These are phyloP conservation scores for Terana coerulea DNA, from an alignment of 768 basidiomycete genomes.

Conservation along the genomic window DNA sequence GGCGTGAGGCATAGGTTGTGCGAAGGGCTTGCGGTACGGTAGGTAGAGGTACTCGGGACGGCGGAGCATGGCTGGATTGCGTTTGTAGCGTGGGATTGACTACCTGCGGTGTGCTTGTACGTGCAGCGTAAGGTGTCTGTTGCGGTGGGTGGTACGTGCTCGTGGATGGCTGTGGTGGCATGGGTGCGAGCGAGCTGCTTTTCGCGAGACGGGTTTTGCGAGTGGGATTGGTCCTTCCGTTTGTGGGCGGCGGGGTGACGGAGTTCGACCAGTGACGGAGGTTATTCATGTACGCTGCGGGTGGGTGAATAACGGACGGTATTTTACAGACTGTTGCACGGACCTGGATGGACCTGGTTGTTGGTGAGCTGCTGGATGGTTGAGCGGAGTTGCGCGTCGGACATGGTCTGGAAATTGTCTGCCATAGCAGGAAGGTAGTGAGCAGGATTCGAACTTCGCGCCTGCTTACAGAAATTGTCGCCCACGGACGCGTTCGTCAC, in stretches of 20 bases:
- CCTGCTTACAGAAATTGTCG: no score
- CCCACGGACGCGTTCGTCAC: no score
- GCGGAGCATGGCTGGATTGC: slow-evolving; percentile 44
- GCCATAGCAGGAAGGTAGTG: no score
- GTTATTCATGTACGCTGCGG: slow-evolving; percentile 61
- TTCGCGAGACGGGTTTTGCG: slow-evolving; percentile 35
- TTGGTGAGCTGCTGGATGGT: slow-evolving; percentile 49
- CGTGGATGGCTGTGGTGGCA: slow-evolving; percentile 23
- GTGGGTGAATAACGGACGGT: not conserved
- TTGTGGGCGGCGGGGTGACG: slow-evolving; percentile 51
- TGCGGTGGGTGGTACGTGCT: slow-evolving; percentile 32
- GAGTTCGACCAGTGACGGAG: slow-evolving; percentile 66
- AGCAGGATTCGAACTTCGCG: no score
- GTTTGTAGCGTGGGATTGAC: slow-evolving; percentile 5
- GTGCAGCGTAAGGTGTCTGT: no score
- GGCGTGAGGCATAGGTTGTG: slow-evolving; percentile 84
- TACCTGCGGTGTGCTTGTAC: no score
- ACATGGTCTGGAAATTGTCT: slow-evolving; percentile 40
- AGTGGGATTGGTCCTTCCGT: slow-evolving; percentile 35
- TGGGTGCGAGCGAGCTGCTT: slow-evolving; percentile 39
- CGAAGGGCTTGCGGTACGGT: slow-evolving; percentile 66
- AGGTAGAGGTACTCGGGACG: slow-evolving; percentile 47
- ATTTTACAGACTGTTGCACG: not conserved
- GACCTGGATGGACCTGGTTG: slow-evolving; percentile 25
- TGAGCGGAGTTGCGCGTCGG: slow-evolving; percentile 61